These are phyloP conservation scores for Suillus subluteus DNA, from an alignment of 768 basidiomycete species.

Conservation along the genomic window DNA sequence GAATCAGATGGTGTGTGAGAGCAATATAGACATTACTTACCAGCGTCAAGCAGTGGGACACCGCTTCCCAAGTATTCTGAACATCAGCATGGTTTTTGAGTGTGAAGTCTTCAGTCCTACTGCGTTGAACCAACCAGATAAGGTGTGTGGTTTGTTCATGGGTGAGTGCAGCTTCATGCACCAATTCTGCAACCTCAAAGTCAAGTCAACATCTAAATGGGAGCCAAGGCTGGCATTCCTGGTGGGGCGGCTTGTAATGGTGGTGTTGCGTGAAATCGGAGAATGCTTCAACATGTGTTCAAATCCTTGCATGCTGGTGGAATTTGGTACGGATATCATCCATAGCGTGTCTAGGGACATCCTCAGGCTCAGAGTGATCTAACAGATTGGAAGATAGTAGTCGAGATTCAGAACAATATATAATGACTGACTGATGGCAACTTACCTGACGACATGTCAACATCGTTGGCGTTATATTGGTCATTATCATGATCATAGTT, in stretches of 20 bases:
- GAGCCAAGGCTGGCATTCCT: conserved; percentile 30
- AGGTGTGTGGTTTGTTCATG: conserved; percentile 21
- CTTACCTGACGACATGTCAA: neutral
- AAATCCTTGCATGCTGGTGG: conserved; percentile 22
- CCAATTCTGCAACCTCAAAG: conserved; percentile 35
- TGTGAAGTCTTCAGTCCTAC: conserved; percentile 18
- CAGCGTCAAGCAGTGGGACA: conserved; percentile 9
- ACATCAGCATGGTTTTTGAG: conserved; percentile 25
- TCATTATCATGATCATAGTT: neutral
- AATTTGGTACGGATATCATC: conserved; percentile 29
- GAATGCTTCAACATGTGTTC: conserved; percentile 16
- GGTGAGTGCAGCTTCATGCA: conserved; percentile 25
- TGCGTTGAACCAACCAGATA: conserved; percentile 21
- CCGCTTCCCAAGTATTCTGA: conserved; percentile 24
- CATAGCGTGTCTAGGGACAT: neutral
- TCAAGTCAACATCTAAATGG: conserved; percentile 33
- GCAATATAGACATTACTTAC: conserved; percentile 8
- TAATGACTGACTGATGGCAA: neutral
- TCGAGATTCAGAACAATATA: neutral
- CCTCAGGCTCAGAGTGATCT: neutral
- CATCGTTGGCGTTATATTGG: neutral
- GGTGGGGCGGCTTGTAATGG: neutral
- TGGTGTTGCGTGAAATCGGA: conserved; percentile 17
- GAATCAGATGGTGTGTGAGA: neutral
- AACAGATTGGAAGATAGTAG: neutral